Evolutionary conservation across 176 grass and related monocot species (phyloP).

Genomic region (Eragrostis curvula): DNA sequence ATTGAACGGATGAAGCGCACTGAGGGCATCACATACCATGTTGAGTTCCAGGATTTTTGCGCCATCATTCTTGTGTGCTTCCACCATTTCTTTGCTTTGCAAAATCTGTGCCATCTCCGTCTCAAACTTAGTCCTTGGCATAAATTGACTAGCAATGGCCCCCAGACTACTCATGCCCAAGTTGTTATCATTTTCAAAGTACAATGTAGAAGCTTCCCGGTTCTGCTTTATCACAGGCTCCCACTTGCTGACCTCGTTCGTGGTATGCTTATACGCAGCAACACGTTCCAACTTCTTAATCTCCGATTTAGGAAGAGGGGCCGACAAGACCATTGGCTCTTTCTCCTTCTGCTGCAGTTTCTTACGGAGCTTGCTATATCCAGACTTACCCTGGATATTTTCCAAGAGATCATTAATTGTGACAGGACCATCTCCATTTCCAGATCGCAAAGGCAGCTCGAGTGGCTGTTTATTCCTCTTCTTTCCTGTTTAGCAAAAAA

Average conservation of each 20-base stretch:
- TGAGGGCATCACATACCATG: constrained; percentile 55
- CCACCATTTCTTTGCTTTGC: constrained; percentile 53
- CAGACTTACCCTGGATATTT: constrained; percentile 68
- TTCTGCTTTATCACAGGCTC: constrained; percentile 67
- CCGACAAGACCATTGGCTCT: constrained; percentile 51
- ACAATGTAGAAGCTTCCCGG: constrained; percentile 73
- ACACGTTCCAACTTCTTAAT: constrained; percentile 70
- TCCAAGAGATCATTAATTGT: constrained; percentile 88
- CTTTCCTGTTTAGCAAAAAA: constrained; percentile 47
- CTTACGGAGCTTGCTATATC: constrained; percentile 85
- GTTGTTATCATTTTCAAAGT: constrained; percentile 79
- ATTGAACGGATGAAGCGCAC: constrained; percentile 4
- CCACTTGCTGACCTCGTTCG: constrained; percentile 71
- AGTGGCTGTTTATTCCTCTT: constrained; percentile 57
- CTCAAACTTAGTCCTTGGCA: constrained; percentile 79
- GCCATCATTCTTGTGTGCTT: constrained; percentile 87
- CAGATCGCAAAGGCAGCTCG: constrained; percentile 56
- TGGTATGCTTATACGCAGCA: constrained; percentile 41
- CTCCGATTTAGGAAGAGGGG: constrained; percentile 69
- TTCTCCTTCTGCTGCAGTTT: constrained; percentile 70
- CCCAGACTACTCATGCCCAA: constrained; percentile 68
- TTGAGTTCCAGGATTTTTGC: constrained; percentile 93
- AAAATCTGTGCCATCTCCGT: constrained; percentile 71
- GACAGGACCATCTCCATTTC: constrained; percentile 48
- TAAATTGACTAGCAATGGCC: constrained; percentile 83